Percentiles rank a stretch among this genome's conserved stretches.
Evolutionary conservation across 2,329 filamentous ascomycete species (phyloP).

Genomic region (Aspergillus quadrilineatus): DNA sequence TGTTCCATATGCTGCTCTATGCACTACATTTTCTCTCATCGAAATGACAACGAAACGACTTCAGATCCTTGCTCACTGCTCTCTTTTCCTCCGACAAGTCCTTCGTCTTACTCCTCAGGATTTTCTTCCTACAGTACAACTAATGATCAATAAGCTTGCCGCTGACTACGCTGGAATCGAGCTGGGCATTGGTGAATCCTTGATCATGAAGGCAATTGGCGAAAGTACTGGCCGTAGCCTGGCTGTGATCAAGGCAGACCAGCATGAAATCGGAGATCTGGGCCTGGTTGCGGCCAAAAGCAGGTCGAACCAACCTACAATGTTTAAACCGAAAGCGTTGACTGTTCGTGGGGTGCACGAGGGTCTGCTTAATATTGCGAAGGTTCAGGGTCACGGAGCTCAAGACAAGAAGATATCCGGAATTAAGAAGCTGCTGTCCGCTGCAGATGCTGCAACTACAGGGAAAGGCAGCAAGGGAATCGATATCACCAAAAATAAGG

Average conservation of each 20-base stretch:
- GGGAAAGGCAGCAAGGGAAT: constrained; percentile 65
- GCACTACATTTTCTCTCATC: constrained; percentile 89
- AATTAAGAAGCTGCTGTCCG: constrained; percentile 95
- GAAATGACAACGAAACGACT: constrained; percentile 93
- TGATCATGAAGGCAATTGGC: constrained; percentile 98
- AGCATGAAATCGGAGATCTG: constrained; percentile 93
- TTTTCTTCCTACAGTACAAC: constrained; percentile 79
- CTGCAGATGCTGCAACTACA: constrained; percentile 71
- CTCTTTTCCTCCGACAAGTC: constrained; percentile 90
- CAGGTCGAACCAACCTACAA: constrained; percentile 89
- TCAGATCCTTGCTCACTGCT: constrained; percentile 83
- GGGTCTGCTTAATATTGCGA: constrained; percentile 84
- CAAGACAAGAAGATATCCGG: constrained; percentile 88
- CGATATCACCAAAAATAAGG: constrained; percentile 89
- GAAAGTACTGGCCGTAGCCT: constrained; percentile 88
- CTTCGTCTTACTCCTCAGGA: constrained; percentile 84
- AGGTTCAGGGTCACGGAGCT: constrained; percentile 78
- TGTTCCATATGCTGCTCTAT: constrained; percentile 91
- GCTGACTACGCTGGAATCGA: constrained; percentile 96
- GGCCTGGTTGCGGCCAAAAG: constrained; percentile 95
- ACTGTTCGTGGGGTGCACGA: constrained; percentile 85
- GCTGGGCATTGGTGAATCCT: constrained; percentile 93
- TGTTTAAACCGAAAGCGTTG: constrained; percentile 95
- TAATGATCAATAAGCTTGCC: constrained; percentile 98
- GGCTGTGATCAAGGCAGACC: constrained; percentile 87